A percentile compares a stretch with the other conserved stretches of the same genome.
Conservation (phyloP, 371 early-diverging fungal species). For the Mucor ambiguus region DNA sequence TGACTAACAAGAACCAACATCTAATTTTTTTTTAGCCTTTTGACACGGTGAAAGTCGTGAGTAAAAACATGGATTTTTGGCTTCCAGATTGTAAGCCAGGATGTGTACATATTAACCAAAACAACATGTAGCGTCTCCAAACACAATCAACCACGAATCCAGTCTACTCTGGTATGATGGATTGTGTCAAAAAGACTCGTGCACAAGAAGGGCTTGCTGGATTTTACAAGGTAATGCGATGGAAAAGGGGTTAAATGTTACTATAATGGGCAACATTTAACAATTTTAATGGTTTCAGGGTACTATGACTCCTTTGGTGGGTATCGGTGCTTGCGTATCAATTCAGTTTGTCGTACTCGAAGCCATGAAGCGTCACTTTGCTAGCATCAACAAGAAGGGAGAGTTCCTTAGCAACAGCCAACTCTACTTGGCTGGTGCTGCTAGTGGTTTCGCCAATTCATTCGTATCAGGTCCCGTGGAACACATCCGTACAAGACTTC, state of each 20-base stretch:
- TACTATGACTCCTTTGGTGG: constrained; percentile 76
- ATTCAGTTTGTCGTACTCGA: constrained; percentile 80
- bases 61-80: constrained; percentile 22
- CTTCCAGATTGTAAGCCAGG: constrained; percentile 9
- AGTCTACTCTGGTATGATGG: constrained; percentile 70
- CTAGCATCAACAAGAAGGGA: constrained; percentile 43
- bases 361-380: constrained; percentile 73
- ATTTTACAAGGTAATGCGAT: constrained; percentile 67
- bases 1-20: background rate
- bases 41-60: constrained; percentile 85
- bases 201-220: constrained; percentile 73
- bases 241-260: constrained; percentile 6
- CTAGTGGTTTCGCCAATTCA: constrained; percentile 82
- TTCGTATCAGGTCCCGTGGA: constrained; percentile 85
- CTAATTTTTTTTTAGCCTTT: constrained; percentile 61
- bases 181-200: constrained; percentile 75
- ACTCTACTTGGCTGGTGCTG: constrained; percentile 79
- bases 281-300: constrained; percentile 43
- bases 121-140: constrained; percentile 70
- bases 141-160: constrained; percentile 75
- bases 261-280: constrained; percentile 18
- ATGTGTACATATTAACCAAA: constrained; percentile 1
- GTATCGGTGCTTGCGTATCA: constrained; percentile 81
- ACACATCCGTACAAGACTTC: constrained; percentile 80
- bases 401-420: constrained; percentile 61